Evolutionary conservation across 805 yeast genomes (phyloP).

Genomic region (Kodamaea sagamina): DNA sequence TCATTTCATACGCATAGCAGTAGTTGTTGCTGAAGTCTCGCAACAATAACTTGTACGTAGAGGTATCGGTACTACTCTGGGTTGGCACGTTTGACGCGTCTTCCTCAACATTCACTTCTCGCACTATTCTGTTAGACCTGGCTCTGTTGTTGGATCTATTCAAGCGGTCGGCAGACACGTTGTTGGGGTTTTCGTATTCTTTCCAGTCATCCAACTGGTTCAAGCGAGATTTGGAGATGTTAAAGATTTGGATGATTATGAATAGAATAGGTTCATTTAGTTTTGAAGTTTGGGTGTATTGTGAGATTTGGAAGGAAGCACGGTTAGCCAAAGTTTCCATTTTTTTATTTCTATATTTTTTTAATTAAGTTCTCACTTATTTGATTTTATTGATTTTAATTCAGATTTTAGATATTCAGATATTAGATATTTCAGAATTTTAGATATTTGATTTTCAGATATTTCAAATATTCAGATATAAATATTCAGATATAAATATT

Average conservation of each 20-base stretch:
- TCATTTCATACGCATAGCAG: slow-evolving; percentile 57
- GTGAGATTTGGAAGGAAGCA: slow-evolving; percentile 1
- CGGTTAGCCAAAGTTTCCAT: slow-evolving; percentile 10
- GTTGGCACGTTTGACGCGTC: slow-evolving; percentile 19
- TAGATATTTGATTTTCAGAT: no score
- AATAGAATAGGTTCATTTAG: slow-evolving; percentile 36
- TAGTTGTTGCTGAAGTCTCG: slow-evolving; percentile 54
- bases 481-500: no score
- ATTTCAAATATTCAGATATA: no score
- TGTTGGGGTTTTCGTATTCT: slow-evolving; percentile 54
- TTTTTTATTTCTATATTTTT: slow-evolving; percentile 10
- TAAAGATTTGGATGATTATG: slow-evolving; percentile 57
- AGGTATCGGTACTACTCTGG: slow-evolving; percentile 13
- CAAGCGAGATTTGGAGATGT: slow-evolving; percentile 52
- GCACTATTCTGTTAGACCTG: slow-evolving; percentile 36
- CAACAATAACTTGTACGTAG: slow-evolving; percentile 55
- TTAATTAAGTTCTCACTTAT: no score
- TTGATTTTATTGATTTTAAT: no score
- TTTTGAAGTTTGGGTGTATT: slow-evolving; percentile 1
- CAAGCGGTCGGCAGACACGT: slow-evolving; percentile 61
- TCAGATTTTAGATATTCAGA: no score
- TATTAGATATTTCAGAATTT: no score
- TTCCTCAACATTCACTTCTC: slow-evolving; percentile 52
- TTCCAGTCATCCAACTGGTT: slow-evolving; percentile 58
- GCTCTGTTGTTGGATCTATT: slow-evolving; percentile 21